Conservation (phyloP, 306 rosid genomes). For the Begonia peltatifolia region DNA sequence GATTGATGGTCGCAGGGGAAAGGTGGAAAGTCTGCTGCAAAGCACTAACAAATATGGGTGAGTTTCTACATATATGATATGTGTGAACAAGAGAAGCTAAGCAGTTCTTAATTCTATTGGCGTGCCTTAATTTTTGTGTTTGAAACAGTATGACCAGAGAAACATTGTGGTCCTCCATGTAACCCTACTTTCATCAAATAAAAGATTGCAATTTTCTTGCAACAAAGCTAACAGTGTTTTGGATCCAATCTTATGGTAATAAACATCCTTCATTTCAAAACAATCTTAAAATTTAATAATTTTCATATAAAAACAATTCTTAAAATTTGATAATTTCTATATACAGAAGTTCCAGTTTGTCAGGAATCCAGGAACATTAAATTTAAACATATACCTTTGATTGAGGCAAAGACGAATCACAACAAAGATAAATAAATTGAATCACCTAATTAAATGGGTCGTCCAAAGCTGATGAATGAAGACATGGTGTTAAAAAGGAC, state of each 20-base stretch:
- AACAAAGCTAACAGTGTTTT: too few relatives aligned
- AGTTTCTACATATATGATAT: not conserved
- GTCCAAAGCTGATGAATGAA: not conserved
- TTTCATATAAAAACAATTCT: too few relatives aligned
- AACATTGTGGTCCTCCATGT: conserved; percentile 10
- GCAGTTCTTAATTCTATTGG: not conserved
- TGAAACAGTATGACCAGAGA: conserved; percentile 11
- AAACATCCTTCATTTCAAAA: too few relatives aligned
- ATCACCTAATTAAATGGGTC: not conserved
- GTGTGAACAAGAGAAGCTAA: conserved; percentile 1
- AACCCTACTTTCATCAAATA: conserved; percentile 11
- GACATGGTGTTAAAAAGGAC: conserved; percentile 50
- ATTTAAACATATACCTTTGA: too few relatives aligned
- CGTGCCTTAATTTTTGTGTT: conserved; percentile 9
- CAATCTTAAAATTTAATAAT: too few relatives aligned
- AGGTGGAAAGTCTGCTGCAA: conserved; percentile 41
- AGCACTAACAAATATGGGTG: conserved; percentile 19
- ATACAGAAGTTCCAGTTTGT: not conserved
- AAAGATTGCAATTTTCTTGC: not conserved
- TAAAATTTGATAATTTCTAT: too few relatives aligned
- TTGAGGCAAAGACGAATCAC: too few relatives aligned
- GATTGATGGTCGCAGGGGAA: conserved; percentile 38
- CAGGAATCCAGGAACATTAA: not conserved
- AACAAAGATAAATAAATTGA: not conserved
- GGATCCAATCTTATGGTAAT: too few relatives aligned